Base-by-base conservation (phyloP, 2,329 filamentous ascomycete genomes). In the Botryosphaeria agaves region DNA sequence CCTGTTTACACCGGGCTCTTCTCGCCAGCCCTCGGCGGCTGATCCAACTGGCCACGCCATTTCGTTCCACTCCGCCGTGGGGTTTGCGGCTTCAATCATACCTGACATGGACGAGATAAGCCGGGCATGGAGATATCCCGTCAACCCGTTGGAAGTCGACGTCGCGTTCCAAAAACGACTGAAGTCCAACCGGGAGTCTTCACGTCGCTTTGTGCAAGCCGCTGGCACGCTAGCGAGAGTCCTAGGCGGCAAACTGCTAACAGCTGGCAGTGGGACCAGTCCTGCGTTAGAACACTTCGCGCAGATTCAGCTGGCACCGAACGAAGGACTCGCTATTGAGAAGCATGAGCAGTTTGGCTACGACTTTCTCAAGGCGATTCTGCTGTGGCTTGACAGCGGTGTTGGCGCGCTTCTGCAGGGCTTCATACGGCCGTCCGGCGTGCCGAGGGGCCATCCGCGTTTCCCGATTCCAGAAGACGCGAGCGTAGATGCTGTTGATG, bases 311-410 rank as follows among this genome's bases (percentile, higher is more conserved):
- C 19, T 38, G 32, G 26, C 37, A 34, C 48, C 57, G 28, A 48
- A 53, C 14, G 55, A 66, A 43, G 46, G 61, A 39, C 42, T 45
- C 33, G 31, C 44, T 19, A 42, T 57, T 14, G 42, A 55, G 8
- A 38, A 40, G 5, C 51, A 57, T 14, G 59, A 68, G 26, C 61
- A 63, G 9, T 76, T 76, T 42, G 59, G 59, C n/a, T 74, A 73
- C 39, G 71, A 76, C 38, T 76, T 76, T 39, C 40, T 76, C 16
- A 72, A 69, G 43, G 69, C 71, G 1, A 71, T 76, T 26, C 42
- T 72, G 2, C 53, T 75, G 1, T 76, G 70, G 67, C 49, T 76
- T 2, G 66, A 71, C 32, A 69, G 67, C 19, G 72, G 72, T 7
- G 52, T 66, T 9, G 53, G 60, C 6, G 59, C 58, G 17, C 46